Percentiles rank a stretch among this genome's conserved stretches.
phyloP scores from a whole-genome alignment of 2,329 filamentous ascomycete species.

The Hypoxylon sp. region DNA sequence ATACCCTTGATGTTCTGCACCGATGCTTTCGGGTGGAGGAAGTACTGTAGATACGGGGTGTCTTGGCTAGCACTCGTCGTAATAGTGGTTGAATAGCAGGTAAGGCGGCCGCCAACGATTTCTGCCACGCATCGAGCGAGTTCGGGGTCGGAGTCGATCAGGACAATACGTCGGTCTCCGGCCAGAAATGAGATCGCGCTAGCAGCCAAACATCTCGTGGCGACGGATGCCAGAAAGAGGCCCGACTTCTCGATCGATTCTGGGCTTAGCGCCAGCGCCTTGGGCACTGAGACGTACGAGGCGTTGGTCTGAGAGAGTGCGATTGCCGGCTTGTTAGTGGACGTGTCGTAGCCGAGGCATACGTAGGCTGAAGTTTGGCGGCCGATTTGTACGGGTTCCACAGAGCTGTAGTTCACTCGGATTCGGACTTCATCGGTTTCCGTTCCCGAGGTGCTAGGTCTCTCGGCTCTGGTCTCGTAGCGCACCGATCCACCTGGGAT shows the following conservation, averaged over 20 bases:
- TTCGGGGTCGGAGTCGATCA: slow-evolving; percentile 47
- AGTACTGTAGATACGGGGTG: slow-evolving; percentile 8
- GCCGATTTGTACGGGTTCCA: slow-evolving; percentile 41
- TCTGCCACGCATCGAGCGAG: slow-evolving; percentile 42
- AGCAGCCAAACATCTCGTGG: slow-evolving; percentile 37
- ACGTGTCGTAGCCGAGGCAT: slow-evolving; percentile 45
- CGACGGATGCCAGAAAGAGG: slow-evolving; percentile 35
- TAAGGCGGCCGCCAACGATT: slow-evolving; percentile 30
- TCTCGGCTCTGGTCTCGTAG: slow-evolving; percentile 32
- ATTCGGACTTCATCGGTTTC: slow-evolving; percentile 27
- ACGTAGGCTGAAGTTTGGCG: slow-evolving; percentile 37
- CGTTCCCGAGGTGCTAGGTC: not conserved
- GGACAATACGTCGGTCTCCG: slow-evolving; percentile 34
- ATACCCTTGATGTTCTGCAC: slow-evolving; percentile 42
- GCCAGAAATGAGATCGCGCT: slow-evolving; percentile 24
- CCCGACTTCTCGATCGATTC: slow-evolving; percentile 18
- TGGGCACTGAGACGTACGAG: slow-evolving; percentile 45
- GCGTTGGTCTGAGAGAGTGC: slow-evolving; percentile 46
- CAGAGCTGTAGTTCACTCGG: slow-evolving; percentile 50
- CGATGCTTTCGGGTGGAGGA: slow-evolving; percentile 43
- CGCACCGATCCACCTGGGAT: slow-evolving; percentile 27
- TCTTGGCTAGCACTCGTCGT: not conserved
- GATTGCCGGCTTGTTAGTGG: slow-evolving; percentile 39
- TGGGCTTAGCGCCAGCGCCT: slow-evolving; percentile 30
- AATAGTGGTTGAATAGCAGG: slow-evolving; percentile 36